phyloP scores from a whole-genome alignment of 2,329 filamentous ascomycete species.

The Aureobasidium lini region DNA sequence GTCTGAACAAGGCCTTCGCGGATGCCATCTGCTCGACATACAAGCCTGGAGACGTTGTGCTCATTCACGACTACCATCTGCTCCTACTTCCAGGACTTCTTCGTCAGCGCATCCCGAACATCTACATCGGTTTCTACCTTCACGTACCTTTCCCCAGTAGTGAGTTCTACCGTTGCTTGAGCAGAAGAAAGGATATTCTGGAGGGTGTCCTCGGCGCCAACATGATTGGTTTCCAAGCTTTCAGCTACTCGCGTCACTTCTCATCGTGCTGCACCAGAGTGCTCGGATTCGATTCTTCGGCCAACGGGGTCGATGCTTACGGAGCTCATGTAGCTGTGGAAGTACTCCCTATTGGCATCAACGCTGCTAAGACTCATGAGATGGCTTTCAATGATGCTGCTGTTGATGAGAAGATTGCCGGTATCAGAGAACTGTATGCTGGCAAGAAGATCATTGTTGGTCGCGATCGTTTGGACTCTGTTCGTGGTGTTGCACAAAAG shows the following conservation, averaged over 20 bases:
- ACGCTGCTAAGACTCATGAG: conserved; percentile 69
- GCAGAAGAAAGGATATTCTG: conserved; percentile 79
- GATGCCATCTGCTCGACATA: conserved; percentile 82
- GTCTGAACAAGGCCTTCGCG: conserved; percentile 87
- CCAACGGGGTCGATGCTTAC: conserved; percentile 78
- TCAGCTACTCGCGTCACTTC: conserved; percentile 92
- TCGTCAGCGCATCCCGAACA: conserved; percentile 74
- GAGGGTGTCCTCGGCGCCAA: conserved; percentile 87
- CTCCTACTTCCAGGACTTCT: conserved; percentile 83
- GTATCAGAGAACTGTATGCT: conserved; percentile 68
- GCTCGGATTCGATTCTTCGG: conserved; percentile 81
- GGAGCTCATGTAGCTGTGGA: conserved; percentile 84
- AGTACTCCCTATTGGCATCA: conserved; percentile 91
- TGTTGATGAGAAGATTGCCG: conserved; percentile 63
- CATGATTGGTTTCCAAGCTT: conserved; percentile 90
- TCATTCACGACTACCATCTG: conserved; percentile 92
- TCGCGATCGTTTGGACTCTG: conserved; percentile 85
- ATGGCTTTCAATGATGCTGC: conserved; percentile 64
- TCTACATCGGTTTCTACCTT: conserved; percentile 91
- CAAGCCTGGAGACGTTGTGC: conserved; percentile 84
- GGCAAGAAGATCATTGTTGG: conserved; percentile 94
- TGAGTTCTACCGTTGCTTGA: conserved; percentile 86
- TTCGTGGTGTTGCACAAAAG: conserved; percentile 91
- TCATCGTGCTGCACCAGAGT: conserved; percentile 88
- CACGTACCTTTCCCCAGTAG: conserved; percentile 94